Conservation (phyloP, 2,329 filamentous ascomycete species). For the Bisporella sp. region DNA sequence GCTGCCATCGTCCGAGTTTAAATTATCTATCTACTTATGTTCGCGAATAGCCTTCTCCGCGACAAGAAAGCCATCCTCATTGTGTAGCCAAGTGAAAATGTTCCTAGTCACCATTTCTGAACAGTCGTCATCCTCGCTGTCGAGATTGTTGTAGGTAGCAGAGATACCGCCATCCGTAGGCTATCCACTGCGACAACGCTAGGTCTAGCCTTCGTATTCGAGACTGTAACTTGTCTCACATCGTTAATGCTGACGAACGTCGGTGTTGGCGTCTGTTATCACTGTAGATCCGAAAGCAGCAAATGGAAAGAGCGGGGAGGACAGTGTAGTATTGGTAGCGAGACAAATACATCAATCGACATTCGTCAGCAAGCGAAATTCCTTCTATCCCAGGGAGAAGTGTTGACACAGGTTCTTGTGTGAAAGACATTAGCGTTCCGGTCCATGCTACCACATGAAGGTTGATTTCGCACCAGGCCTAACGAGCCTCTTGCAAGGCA, state of each 20-base stretch:
- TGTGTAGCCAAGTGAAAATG: constrained; percentile 26
- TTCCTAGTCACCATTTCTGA: constrained; percentile 24
- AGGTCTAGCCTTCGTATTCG: constrained; percentile 13
- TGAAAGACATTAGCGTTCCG: constrained; percentile 19
- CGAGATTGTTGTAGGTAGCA: constrained; percentile 12
- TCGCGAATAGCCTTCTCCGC: constrained; percentile 23
- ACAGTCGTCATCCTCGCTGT: constrained; percentile 16
- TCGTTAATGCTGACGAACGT: constrained; percentile 15
- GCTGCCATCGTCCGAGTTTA: constrained; percentile 8
- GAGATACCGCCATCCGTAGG: constrained; percentile 7
- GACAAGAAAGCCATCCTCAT: constrained; percentile 23
- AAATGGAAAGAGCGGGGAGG: constrained; percentile 15
- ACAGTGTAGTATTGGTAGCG: constrained; percentile 12
- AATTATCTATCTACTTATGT: constrained; percentile 26
- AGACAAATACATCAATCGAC: constrained; percentile 16
- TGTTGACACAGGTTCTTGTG: constrained; percentile 16
- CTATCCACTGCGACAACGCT: constrained; percentile 9
- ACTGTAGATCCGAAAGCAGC: constrained; percentile 15
- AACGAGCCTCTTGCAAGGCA: constrained; percentile 13
- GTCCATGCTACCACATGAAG: constrained; percentile 18
- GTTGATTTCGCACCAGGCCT: constrained; percentile 14
- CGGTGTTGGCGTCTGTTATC: constrained; percentile 13
- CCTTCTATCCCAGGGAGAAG: constrained; percentile 5
- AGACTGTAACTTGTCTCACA: constrained; percentile 13
- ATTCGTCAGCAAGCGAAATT: constrained; percentile 17